Conservation (phyloP, 2,329 filamentous ascomycete genomes). For the Arthroderma sp. region DNA sequence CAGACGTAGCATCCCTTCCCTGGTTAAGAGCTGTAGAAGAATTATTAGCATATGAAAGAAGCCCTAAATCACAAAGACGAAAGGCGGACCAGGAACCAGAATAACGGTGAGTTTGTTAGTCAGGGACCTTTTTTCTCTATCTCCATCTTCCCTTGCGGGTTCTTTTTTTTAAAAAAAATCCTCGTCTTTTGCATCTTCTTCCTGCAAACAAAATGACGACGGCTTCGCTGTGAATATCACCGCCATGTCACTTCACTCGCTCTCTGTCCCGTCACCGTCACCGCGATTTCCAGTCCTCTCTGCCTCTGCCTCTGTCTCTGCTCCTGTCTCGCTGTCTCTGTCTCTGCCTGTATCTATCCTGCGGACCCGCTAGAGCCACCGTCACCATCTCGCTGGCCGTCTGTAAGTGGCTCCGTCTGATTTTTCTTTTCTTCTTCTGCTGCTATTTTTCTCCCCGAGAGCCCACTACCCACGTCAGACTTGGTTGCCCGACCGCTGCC, state of each 20-base stretch:
- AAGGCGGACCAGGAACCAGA: not conserved
- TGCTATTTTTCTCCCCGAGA: slow-evolving; percentile 10
- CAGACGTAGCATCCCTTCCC: not conserved
- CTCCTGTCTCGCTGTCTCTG: not conserved
- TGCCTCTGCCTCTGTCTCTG: not conserved
- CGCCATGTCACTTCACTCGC: not conserved
- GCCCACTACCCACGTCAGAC: slow-evolving; percentile 6
- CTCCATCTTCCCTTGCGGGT: not conserved
- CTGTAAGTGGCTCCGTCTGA: not conserved
- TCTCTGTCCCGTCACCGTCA: not conserved
- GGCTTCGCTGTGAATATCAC: not conserved
- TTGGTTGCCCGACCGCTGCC: slow-evolving; percentile 5
- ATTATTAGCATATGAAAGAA: not conserved
- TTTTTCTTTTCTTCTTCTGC: slow-evolving; percentile 11
- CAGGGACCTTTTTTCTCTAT: not conserved
- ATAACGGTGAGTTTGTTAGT: slow-evolving; percentile 4
- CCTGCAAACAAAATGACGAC: not conserved
- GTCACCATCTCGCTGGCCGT: not conserved
- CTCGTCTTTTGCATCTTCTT: not conserved
- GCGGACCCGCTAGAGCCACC: not conserved
- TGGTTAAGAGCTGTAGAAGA: not conserved
- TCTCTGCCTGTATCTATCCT: not conserved
- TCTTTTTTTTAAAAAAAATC: not conserved
- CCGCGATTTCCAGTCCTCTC: not conserved
- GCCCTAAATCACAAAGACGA: not conserved